Evolutionary conservation across 331 rosid genomes (phyloP), one percentile per base, ranked within the genome.

Genomic region (Cydonia oblonga): DNA sequence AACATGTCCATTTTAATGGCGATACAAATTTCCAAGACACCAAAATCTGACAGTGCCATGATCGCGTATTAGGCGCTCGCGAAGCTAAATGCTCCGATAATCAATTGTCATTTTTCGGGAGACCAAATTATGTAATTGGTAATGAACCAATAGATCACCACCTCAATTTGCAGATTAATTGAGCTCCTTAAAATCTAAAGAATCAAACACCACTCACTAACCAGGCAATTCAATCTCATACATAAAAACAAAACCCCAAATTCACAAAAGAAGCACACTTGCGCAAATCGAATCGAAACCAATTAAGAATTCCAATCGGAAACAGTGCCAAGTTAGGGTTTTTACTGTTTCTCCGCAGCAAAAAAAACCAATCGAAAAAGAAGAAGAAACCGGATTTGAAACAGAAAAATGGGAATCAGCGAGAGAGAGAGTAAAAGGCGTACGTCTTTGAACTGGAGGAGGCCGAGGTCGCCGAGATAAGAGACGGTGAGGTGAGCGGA

Each of bases 361-460:
- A 16, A 49, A 49, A 38, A 38, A 2, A n/a, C n/a, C n/a, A 16
- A 69, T 13, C 61, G 6, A 29, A 9, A 25, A 69, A 38, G 8
- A 26, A 20, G 4, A 70, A 76, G 24, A 26, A 57, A 19, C 22
- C 26, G 62, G 3, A 40, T 73, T 46, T 19, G 60, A 35, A 58
- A 18, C 9, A 24, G 28, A 63, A 35, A 73, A 14, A 1, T 26
- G 2, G 25, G 68, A 52, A 69, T 9, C 52, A 5, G 64, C 44
- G 57, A 64, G 54, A 44, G 56, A 7, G 54, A 19, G 38, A 13
- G 58, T 6, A 56, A 4, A 40, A 16, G 62, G 77, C 84, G 9
- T 8, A 95, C 99, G 70, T 95, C 99, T 87, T 95, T 91, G 82
- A 95, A 95, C 86, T 95, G 99, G 61, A 95, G 84, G 32, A 88